Conservation (phyloP, 352 stramenopile genomes). For the Achlya hypogyna region DNA sequence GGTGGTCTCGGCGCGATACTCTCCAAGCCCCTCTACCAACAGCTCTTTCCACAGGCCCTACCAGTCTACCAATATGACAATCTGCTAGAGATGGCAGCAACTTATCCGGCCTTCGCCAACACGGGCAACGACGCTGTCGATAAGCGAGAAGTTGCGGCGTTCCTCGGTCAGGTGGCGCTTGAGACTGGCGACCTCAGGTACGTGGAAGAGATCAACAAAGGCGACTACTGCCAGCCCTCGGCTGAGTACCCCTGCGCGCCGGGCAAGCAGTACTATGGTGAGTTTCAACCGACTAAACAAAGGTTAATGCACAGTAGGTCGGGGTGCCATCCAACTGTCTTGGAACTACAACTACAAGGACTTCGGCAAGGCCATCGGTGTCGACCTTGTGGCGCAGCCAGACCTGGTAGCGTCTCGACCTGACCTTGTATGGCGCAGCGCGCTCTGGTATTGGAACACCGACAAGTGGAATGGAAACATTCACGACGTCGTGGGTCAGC, state of each 20-base stretch:
- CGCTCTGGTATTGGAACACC: slow-evolving; percentile 49
- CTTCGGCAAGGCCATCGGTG: slow-evolving; percentile 27
- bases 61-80: slow-evolving; percentile 37
- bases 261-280: slow-evolving; percentile 34
- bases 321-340: slow-evolving; percentile 39
- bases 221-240: slow-evolving; percentile 38
- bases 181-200: slow-evolving; percentile 39
- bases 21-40: slow-evolving; percentile 27
- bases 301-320: slow-evolving; percentile 7
- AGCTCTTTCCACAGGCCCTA: slow-evolving; percentile 32
- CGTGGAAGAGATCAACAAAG: slow-evolving; percentile 31
- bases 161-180: slow-evolving; percentile 36
- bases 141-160: slow-evolving; percentile 35
- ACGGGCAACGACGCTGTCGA: slow-evolving; percentile 31
- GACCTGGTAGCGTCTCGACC: slow-evolving; percentile 32
- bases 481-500: slow-evolving; percentile 31
- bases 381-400: slow-evolving; percentile 34
- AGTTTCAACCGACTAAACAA: neutral
- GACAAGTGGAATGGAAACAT: slow-evolving; percentile 31
- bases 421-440: slow-evolving; percentile 34
- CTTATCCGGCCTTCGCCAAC: slow-evolving; percentile 38
- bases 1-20: slow-evolving; percentile 31
- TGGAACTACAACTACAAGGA: slow-evolving; percentile 54
- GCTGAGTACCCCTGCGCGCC: slow-evolving; percentile 24
- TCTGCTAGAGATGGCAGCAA: slow-evolving; percentile 27